Base-by-base conservation (phyloP, 805 yeast species). In the Priceomyces castillae region DNA sequence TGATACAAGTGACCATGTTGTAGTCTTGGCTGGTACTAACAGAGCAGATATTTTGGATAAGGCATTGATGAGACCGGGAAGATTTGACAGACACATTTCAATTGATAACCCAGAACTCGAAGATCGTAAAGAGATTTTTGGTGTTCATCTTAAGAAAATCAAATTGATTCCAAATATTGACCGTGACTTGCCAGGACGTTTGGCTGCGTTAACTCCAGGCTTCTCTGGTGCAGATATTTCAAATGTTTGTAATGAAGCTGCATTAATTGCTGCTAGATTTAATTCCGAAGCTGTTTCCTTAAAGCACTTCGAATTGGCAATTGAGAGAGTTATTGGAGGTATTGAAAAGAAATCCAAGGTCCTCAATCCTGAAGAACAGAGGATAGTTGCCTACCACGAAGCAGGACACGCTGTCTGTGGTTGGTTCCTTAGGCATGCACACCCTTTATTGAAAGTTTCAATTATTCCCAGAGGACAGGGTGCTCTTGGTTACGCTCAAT, bases 381-480 rank as follows among this genome's bases (percentile, higher is more conserved):
- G 74, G 49, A 81, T 89, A 20, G 97, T 95, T 44, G 99, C 99
- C 0, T 94, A 86, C 58, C 99, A 95, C 62, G 99, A 94, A 65
- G 99, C 99, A 2, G 99, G 99, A 3, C 99, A 95, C 67, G 99
- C 99, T 9, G 80, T 94, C 47, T 90, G 98, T 65, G 99, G 99
- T 10, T 94, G 99, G 99, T 90, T 73, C 59, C 76, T 94, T 57
- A 80, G 86, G 63, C 77, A 78, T 64, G 96, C 98, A 2, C 97
- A 92, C 61, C 99, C 99, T 6, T 71, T 95, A 44, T 74, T 94
- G 47, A 94, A 94, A 71, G 99, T 94, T 15, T 88, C 97, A 12
- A 94, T 95, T 56, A 88, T 94, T 48, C 99, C 99, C 33, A 79
- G 98, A 57, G 98, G 98, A 12, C 94, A 86, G 66, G 96, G 96